phyloP scores from a whole-genome alignment of 2,329 filamentous ascomycete genomes.

The Botryotinia calthae region DNA sequence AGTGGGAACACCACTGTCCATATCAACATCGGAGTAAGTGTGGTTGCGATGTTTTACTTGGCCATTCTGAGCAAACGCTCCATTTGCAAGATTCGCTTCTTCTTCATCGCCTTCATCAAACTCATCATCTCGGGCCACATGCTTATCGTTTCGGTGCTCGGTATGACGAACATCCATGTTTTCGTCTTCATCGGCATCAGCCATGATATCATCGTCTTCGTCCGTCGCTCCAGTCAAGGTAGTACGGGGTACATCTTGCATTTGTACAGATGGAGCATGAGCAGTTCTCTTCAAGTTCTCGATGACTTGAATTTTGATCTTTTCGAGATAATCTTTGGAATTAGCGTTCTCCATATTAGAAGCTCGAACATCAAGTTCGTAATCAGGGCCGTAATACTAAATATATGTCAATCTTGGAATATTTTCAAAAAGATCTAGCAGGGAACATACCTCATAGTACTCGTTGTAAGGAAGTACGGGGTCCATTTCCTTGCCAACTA shows the following conservation, averaged over 20 bases:
- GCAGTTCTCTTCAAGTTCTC: conserved; percentile 86
- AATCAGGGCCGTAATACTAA: conserved; percentile 90
- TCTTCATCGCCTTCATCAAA: conserved; percentile 89
- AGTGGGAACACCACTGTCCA: conserved; percentile 51
- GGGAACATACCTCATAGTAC: conserved; percentile 73
- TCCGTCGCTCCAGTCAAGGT: conserved; percentile 62
- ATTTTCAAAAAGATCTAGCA: conserved; percentile 40
- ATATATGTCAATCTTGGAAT: conserved; percentile 29
- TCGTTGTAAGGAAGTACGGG: conserved; percentile 91
- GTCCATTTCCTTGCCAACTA: conserved; percentile 79
- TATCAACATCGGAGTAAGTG: conserved; percentile 50
- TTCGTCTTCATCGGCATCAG: conserved; percentile 76
- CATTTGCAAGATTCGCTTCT: conserved; percentile 71
- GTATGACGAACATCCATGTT: conserved; percentile 83
- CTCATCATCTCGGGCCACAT: conserved; percentile 72
- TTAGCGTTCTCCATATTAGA: conserved; percentile 92
- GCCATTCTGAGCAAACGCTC: conserved; percentile 52
- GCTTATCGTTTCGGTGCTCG: conserved; percentile 78
- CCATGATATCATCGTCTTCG: conserved; percentile 63
- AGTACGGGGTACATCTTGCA: conserved; percentile 71
- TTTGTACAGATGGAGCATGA: conserved; percentile 84
- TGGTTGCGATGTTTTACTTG: conserved; percentile 56
- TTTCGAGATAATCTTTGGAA: conserved; percentile 75
- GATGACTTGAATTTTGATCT: conserved; percentile 75
- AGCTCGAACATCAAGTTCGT: conserved; percentile 83